Conservation (phyloP, 805 yeast genomes). For the Wickerhamiella kurtzmanii region DNA sequence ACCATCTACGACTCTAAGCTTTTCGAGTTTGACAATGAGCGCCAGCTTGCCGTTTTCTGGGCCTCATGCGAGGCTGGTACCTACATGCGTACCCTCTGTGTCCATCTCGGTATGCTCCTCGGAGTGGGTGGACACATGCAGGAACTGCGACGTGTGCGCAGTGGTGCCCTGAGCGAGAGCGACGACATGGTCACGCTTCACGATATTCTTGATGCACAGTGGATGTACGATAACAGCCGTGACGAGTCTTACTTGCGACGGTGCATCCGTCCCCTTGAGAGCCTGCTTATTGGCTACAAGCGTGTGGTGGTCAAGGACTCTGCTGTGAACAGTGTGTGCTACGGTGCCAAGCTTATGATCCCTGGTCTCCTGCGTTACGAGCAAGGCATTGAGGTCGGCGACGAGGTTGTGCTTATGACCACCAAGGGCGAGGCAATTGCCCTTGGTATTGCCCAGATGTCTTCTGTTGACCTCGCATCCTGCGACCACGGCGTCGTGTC, state of each 20-base stretch:
- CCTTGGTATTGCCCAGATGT: conserved; percentile 96
- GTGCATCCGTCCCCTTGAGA: conserved; percentile 88
- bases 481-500: conserved; percentile 99
- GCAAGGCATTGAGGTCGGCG: conserved; percentile 92
- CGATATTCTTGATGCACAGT: conserved; percentile 96
- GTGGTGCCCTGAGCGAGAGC: conserved; percentile 85
- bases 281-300: conserved; percentile 86
- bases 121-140: conserved; percentile 99
- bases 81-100: conserved; percentile 98
- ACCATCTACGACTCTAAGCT: conserved; percentile 93
- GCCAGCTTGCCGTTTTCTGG: conserved; percentile 97
- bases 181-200: conserved; percentile 91
- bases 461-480: conserved; percentile 88
- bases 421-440: conserved; percentile 99
- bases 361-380: conserved; percentile 97
- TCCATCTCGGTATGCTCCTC: conserved; percentile 92
- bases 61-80: conserved; percentile 99
- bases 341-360: conserved; percentile 97
- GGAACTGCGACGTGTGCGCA: conserved; percentile 97
- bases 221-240: conserved; percentile 92
- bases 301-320: conserved; percentile 90
- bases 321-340: conserved; percentile 95
- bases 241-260: conserved; percentile 93
- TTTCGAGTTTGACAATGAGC: conserved; percentile 91
- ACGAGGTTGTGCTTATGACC: conserved; percentile 94